Percentiles rank a stretch among this genome's conserved stretches.
Evolutionary conservation across 108 stramenopile species (phyloP).

Genomic region (Cyclotella kingstonii): DNA sequence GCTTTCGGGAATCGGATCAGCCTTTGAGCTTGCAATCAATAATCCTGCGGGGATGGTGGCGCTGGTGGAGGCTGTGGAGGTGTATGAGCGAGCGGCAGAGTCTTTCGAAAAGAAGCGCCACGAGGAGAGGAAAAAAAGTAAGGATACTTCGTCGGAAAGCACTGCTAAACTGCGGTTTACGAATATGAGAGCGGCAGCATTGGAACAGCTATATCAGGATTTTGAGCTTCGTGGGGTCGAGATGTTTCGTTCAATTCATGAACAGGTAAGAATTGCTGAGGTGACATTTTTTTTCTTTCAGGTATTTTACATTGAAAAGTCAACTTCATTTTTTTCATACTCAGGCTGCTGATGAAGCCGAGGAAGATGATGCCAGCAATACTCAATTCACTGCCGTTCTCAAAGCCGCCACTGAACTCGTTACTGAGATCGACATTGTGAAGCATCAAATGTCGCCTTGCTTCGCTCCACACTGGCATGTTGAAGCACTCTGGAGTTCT

Average conservation of each 20-base stretch:
- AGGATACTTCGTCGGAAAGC: too few species aligned
- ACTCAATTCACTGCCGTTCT: conserved; percentile 75
- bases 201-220: conserved; percentile 82
- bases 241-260: conserved; percentile 72
- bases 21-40: conserved; percentile 81
- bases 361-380: conserved; percentile 65
- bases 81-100: conserved; percentile 77
- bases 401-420: conserved; percentile 77
- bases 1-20: conserved; percentile 71
- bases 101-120: conserved; percentile 66
- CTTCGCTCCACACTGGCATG: conserved; percentile 81
- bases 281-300: background rate
- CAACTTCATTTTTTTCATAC: background rate
- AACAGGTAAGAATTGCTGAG: conserved; percentile 23
- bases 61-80: conserved; percentile 85
- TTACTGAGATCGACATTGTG: conserved; percentile 79
- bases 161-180: conserved; percentile 67
- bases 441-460: conserved; percentile 86
- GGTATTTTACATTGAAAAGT: background rate
- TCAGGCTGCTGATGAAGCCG: conserved; percentile 55
- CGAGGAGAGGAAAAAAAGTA: too few species aligned
- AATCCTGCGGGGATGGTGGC: conserved; percentile 91
- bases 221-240: conserved; percentile 76
- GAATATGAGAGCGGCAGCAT: conserved; percentile 82
- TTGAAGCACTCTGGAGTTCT: conserved; percentile 83